Evolutionary conservation across 768 basidiomycete species (phyloP).

Genomic region (Pleurotus pulmonarius): DNA sequence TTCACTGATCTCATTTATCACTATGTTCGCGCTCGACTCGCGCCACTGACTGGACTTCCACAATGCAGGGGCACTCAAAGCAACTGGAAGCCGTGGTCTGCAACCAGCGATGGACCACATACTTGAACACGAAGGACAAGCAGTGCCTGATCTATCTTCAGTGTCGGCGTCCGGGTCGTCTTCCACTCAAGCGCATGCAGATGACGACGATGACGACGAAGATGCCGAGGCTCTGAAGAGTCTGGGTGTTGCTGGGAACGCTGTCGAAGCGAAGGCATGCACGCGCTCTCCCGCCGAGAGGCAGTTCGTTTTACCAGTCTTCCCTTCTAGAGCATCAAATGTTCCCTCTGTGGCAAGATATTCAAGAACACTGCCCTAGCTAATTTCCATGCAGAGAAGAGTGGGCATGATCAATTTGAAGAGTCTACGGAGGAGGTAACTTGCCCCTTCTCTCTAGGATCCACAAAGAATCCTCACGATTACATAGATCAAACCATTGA

Average conservation of each 20-base stretch:
- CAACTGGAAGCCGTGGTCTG: constrained; percentile 78
- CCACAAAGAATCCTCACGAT: background rate
- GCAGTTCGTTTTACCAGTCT: background rate
- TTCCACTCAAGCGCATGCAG: constrained; percentile 17
- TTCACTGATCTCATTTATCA: too few relatives aligned
- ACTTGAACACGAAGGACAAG: constrained; percentile 72
- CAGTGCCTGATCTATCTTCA: constrained; percentile 61
- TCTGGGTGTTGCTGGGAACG: constrained; percentile 36
- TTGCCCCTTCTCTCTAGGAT: background rate
- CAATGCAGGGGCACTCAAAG: constrained; percentile 78
- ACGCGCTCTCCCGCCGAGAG: background rate
- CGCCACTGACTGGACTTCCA: background rate
- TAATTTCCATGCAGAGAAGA: constrained; percentile 92
- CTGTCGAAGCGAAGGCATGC: constrained; percentile 60
- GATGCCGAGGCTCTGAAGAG: constrained; percentile 61
- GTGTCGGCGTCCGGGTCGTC: constrained; percentile 29
- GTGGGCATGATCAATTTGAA: constrained; percentile 93
- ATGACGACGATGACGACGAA: constrained; percentile 62
- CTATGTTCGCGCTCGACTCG: too few relatives aligned
- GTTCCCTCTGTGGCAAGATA: constrained; percentile 78
- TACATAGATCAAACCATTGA: constrained; percentile 82
- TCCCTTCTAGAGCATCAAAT: constrained; percentile 68
- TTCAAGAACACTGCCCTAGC: constrained; percentile 86
- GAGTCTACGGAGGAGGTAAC: constrained; percentile 89
- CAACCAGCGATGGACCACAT: constrained; percentile 92